Conservation (phyloP, 1,284 basidiomycete species). For the Fomitopsis schrenkii region DNA sequence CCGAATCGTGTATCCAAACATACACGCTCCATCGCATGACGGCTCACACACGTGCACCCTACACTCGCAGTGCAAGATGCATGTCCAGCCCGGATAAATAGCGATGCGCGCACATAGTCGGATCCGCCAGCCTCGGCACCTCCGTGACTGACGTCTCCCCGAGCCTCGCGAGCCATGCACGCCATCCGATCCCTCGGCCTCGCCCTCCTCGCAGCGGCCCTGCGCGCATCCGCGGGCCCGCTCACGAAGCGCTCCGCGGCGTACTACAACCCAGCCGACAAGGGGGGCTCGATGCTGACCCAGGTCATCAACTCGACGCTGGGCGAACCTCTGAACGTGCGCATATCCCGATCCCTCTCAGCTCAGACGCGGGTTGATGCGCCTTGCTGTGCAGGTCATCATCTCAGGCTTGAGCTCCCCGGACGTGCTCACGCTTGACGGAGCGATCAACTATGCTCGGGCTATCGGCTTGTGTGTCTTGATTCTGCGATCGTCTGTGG, state of each 20-base stretch:
- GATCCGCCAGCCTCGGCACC: background rate
- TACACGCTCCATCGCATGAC: background rate
- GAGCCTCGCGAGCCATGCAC: background rate
- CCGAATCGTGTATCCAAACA: background rate
- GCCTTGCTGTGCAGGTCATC: constrained; percentile 38
- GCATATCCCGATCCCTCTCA: constrained; percentile 7
- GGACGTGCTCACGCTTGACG: constrained; percentile 60
- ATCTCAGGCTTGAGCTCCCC: constrained; percentile 64
- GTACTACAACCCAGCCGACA: constrained; percentile 40
- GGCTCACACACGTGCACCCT: background rate
- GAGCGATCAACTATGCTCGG: constrained; percentile 54
- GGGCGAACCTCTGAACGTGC: constrained; percentile 71
- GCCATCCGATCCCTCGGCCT: background rate
- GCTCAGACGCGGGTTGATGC: too few species aligned
- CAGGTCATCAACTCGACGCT: constrained; percentile 35
- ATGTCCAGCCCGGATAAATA: background rate
- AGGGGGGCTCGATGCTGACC: constrained; percentile 53
- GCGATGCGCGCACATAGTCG: background rate
- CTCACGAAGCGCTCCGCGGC: constrained; percentile 17
- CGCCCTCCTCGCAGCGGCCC: background rate
- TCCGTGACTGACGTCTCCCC: background rate
- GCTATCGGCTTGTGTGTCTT: constrained; percentile 57
- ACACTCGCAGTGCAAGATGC: background rate
- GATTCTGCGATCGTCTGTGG: too few species aligned
- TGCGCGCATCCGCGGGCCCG: background rate